phyloP scores from a whole-genome alignment of 495 filamentous ascomycete species.

The Glutinoglossum americanum region DNA sequence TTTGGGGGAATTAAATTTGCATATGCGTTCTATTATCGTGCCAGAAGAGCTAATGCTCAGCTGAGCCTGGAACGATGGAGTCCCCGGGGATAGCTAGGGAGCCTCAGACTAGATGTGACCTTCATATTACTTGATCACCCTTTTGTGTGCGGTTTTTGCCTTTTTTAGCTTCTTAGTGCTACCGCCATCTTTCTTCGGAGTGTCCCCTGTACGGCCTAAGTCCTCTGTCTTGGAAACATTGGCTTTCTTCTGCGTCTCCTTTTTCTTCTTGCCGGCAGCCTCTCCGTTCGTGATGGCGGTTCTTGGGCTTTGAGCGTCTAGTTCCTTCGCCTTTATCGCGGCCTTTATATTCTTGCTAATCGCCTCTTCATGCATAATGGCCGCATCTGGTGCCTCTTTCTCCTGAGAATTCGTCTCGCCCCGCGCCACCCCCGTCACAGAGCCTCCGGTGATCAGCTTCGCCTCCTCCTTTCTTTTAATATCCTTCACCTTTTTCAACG shows the following conservation, averaged over 20 bases:
- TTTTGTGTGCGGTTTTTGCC: no score
- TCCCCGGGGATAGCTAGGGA: no score
- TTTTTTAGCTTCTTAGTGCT: not conserved
- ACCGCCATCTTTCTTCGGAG: not conserved
- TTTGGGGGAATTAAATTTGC: no score
- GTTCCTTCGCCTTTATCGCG: not conserved
- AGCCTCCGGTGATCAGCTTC: not conserved
- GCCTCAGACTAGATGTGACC: no score
- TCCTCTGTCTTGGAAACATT: not conserved
- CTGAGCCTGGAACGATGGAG: no score
- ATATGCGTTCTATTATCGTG: no score
- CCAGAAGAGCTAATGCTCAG: no score
- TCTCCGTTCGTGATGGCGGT: not conserved
- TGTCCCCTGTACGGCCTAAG: not conserved
- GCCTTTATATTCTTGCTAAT: not conserved
- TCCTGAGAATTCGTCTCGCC: not conserved
- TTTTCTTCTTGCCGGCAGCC: not conserved
- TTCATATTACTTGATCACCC: no score
- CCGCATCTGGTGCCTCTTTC: not conserved
- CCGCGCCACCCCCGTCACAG: not conserved
- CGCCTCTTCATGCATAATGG: not conserved
- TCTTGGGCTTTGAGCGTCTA: no score
- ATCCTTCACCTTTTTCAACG: slow-evolving; percentile 42
- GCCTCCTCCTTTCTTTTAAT: slow-evolving; percentile 13
- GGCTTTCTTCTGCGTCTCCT: not conserved